These are phyloP conservation scores for Hebeloma cylindrosporum DNA, from an alignment of 768 basidiomycete genomes.

Conservation along the genomic window DNA sequence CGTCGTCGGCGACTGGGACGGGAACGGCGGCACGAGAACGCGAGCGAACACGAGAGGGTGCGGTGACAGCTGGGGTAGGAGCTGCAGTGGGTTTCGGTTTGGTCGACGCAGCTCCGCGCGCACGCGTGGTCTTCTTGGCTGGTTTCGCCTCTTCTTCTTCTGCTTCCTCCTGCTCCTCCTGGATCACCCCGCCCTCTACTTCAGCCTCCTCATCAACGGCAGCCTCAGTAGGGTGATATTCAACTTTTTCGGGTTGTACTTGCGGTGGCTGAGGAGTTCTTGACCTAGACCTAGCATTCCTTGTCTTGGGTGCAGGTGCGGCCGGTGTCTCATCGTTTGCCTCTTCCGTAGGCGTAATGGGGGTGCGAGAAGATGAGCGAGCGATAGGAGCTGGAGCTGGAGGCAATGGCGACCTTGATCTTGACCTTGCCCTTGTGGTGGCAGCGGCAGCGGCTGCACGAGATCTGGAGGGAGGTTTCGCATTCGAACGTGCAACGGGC, in stretches of 20 bases:
- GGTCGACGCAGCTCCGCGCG: too few species aligned
- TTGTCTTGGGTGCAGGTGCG: background rate
- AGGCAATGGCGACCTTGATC: conserved; percentile 3
- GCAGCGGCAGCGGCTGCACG: too few species aligned
- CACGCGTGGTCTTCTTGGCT: too few species aligned
- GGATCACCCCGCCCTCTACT: too few species aligned
- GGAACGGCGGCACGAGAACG: conserved; percentile 17
- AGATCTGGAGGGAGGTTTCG: conserved; percentile 6
- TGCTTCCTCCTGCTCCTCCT: too few species aligned
- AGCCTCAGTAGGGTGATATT: conserved; percentile 5
- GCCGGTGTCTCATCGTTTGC: background rate
- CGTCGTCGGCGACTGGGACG: conserved; percentile 8
- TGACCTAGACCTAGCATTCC: too few species aligned
- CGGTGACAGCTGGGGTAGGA: too few species aligned
- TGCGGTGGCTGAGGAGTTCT: conserved; percentile 19
- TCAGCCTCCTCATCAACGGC: conserved; percentile 8
- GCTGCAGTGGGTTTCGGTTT: too few species aligned
- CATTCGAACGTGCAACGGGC: too few species aligned
- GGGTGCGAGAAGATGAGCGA: background rate
- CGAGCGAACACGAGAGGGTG: too few species aligned
- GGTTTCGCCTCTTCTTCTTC: conserved; percentile 23
- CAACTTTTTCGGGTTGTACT: conserved; percentile 7
- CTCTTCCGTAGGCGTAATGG: background rate
- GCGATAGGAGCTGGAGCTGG: background rate
- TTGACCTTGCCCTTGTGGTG: conserved; percentile 9